Evolutionary conservation across 2,329 filamentous ascomycete species (phyloP).

Genomic region (Sporothrix protearum): DNA sequence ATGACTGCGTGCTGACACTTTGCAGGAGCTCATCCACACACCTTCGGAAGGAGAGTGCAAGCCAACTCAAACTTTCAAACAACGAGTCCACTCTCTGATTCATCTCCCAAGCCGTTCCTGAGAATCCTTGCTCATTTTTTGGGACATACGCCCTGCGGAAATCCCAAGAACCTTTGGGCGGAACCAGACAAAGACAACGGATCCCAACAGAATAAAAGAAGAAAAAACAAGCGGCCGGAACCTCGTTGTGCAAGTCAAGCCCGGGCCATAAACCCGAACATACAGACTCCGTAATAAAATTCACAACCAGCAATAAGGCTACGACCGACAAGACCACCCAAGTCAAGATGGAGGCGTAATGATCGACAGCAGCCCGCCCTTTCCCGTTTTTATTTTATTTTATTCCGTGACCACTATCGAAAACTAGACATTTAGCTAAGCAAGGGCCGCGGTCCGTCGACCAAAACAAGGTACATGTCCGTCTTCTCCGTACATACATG

Average conservation of each 20-base stretch:
- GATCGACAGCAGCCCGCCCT: background rate
- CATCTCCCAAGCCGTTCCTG: background rate
- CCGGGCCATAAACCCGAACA: background rate
- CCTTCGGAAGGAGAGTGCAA: no score
- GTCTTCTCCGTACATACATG: background rate
- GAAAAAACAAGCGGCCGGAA: background rate
- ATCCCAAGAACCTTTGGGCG: background rate
- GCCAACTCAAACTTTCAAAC: background rate
- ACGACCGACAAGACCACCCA: background rate
- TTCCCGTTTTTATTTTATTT: background rate
- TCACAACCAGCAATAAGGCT: background rate
- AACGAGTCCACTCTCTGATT: constrained; percentile 4
- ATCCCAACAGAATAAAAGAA: background rate
- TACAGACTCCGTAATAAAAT: background rate
- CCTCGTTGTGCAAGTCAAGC: background rate
- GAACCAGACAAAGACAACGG: background rate
- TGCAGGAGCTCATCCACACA: background rate
- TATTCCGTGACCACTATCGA: background rate
- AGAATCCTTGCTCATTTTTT: background rate
- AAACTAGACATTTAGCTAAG: background rate
- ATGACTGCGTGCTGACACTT: background rate
- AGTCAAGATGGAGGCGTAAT: background rate
- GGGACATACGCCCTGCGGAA: background rate
- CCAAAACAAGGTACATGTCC: background rate
- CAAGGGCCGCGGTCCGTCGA: background rate